Percentiles rank a stretch among this genome's conserved stretches.
Conservation (phyloP, 768 basidiomycete species). For the Tulasnella sp. region DNA sequence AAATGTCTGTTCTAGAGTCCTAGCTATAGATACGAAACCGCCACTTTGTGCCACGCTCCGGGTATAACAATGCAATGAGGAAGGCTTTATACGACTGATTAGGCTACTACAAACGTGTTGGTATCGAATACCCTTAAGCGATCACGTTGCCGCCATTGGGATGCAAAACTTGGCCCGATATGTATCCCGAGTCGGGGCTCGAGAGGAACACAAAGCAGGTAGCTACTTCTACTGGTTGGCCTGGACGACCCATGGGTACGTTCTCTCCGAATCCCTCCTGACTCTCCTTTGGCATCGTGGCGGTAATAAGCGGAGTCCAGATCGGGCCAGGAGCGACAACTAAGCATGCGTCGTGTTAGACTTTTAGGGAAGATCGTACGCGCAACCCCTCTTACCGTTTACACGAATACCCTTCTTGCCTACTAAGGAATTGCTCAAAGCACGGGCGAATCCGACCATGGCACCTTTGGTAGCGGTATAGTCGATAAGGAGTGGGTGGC, state of each 20-base stretch:
- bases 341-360: conserved; percentile 11
- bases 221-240: conserved; percentile 41
- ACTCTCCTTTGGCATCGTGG: conserved; percentile 29
- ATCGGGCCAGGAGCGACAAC: conserved; percentile 36
- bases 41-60: no score
- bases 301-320: conserved; percentile 36
- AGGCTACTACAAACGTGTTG: no score
- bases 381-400: conserved; percentile 26
- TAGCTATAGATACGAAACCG: no score
- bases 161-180: conserved; percentile 26
- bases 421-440: conserved; percentile 40
- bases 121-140: neutral
- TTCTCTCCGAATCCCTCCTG: conserved; percentile 25
- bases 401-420: conserved; percentile 39
- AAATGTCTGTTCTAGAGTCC: no score
- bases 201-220: conserved; percentile 39
- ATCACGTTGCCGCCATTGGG: conserved; percentile 17
- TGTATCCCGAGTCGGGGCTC: conserved; percentile 36
- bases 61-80: no score
- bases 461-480: conserved; percentile 47
- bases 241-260: conserved; percentile 36
- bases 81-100: neutral
- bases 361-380: neutral
- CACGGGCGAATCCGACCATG: conserved; percentile 37
- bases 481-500: conserved; percentile 39